Conservation (phyloP, 2,329 filamentous ascomycete species). For the Metarhizium rileyi region DNA sequence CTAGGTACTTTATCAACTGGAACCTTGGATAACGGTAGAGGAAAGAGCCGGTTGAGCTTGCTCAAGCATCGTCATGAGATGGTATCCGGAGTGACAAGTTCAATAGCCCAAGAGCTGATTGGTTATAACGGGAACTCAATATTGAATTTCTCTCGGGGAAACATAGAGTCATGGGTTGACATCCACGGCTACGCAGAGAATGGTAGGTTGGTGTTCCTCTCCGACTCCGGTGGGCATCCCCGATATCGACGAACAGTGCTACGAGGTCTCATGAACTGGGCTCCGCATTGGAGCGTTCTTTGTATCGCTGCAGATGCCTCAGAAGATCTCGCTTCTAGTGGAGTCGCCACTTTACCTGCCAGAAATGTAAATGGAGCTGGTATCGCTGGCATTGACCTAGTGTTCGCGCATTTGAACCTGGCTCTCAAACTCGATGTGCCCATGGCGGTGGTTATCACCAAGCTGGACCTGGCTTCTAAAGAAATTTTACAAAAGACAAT, state of each 20-base stretch:
- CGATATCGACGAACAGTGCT: constrained; percentile 83
- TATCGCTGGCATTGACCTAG: constrained; percentile 56
- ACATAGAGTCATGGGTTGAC: constrained; percentile 88
- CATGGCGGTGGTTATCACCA: constrained; percentile 77
- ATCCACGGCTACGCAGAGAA: constrained; percentile 71
- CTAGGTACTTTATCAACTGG: constrained; percentile 83
- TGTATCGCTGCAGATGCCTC: constrained; percentile 76
- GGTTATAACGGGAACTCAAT: constrained; percentile 60
- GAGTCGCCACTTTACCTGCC: constrained; percentile 35
- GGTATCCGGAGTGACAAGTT: constrained; percentile 83
- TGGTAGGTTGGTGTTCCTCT: constrained; percentile 75
- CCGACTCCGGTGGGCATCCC: constrained; percentile 85
- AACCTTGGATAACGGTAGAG: constrained; percentile 81
- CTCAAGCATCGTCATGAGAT: constrained; percentile 92
- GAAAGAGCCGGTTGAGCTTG: constrained; percentile 78
- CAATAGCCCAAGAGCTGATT: constrained; percentile 85
- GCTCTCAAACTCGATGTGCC: constrained; percentile 74
- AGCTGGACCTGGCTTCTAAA: constrained; percentile 77
- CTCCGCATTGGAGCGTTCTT: constrained; percentile 84
- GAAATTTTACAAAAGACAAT: constrained; percentile 59
- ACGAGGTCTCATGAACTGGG: constrained; percentile 87
- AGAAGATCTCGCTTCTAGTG: constrained; percentile 26
- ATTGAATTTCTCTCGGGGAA: constrained; percentile 76
- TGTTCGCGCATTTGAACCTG: constrained; percentile 71
- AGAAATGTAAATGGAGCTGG: constrained; percentile 41